Conservation (phyloP, 2,329 filamentous ascomycete genomes). For the Endothia cerciana region DNA sequence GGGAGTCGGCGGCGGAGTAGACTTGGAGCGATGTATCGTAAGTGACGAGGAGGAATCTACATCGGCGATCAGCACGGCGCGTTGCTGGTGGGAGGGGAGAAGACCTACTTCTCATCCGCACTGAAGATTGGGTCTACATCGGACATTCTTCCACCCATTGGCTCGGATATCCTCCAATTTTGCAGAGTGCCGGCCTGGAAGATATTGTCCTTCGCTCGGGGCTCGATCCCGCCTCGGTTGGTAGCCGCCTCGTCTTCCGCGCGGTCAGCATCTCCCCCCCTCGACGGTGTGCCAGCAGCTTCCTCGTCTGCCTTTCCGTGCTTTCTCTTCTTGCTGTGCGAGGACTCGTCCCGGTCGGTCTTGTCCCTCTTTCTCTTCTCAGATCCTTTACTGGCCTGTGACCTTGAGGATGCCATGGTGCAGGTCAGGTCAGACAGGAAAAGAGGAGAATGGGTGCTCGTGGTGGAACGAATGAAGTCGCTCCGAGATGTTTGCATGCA, state of each 20-base stretch:
- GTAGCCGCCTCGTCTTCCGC: conserved; percentile 3
- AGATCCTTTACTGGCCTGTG: conserved; percentile 25
- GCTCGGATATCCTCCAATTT: conserved; percentile 63
- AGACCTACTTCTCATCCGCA: conserved; percentile 61
- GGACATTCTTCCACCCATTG: conserved; percentile 68
- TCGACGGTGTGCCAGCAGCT: conserved; percentile 21
- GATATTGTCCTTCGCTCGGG: conserved; percentile 7
- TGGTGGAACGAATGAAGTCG: neutral
- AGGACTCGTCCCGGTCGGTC: conserved; percentile 29
- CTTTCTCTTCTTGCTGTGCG: conserved; percentile 30
- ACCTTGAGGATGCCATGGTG: conserved; percentile 29
- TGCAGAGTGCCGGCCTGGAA: conserved; percentile 13
- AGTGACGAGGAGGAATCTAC: conserved; percentile 73
- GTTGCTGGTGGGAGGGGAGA: neutral
- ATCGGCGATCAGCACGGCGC: conserved; percentile 33
- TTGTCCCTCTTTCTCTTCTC: conserved; percentile 31
- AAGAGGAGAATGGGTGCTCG: conserved; percentile 13
- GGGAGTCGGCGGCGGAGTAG: conserved; percentile 80
- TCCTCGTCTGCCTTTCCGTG: conserved; percentile 22
- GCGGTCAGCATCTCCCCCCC: conserved; percentile 20
- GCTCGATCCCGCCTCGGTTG: conserved; percentile 4
- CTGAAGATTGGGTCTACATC: conserved; percentile 68
- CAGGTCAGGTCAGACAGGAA: conserved; percentile 3
- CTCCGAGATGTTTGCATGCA: conserved; percentile 32
- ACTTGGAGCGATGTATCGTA: conserved; percentile 78